Percentiles rank a stretch among this genome's conserved stretches.
Evolutionary conservation across 2,329 filamentous ascomycete genomes (phyloP).

Genomic region (Diaporthe longicolla): DNA sequence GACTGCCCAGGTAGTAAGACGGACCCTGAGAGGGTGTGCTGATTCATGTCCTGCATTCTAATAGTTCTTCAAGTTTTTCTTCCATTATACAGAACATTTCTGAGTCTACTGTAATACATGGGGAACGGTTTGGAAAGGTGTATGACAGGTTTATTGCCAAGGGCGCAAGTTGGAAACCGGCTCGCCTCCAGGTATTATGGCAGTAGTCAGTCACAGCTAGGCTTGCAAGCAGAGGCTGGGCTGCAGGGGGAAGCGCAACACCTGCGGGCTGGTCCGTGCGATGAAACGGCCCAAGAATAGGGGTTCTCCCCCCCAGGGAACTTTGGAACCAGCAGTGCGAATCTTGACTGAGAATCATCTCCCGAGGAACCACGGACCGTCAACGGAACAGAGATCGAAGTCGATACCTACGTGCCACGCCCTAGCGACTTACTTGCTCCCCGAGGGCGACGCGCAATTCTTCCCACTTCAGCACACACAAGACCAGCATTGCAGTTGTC

Average conservation of each 20-base stretch:
- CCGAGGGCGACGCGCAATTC: conserved; percentile 20
- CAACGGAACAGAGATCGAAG: conserved; percentile 5
- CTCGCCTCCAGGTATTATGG: not conserved
- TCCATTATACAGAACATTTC: not conserved
- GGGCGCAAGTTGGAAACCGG: not conserved
- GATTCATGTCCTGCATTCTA: not conserved
- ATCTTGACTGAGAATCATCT: conserved; percentile 12
- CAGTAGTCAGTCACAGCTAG: not conserved
- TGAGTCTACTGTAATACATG: not conserved
- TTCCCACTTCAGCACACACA: conserved; percentile 40
- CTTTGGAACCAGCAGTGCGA: conserved; percentile 24
- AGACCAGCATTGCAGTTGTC: conserved; percentile 23
- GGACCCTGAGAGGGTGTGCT: not conserved
- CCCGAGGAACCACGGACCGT: conserved; percentile 30
- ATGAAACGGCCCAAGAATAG: conserved; percentile 31
- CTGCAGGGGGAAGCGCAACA: not conserved
- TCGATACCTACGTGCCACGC: conserved; percentile 12
- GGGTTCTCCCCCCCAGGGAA: conserved; percentile 25
- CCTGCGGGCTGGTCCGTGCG: too few relatives aligned
- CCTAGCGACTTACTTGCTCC: not conserved
- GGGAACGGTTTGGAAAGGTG: too few relatives aligned
- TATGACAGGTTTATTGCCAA: not conserved
- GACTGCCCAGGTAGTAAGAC: too few relatives aligned
- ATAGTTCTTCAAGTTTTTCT: not conserved
- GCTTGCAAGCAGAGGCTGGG: conserved; percentile 16